A percentile compares a stretch with the other conserved stretches of the same genome.
Evolutionary conservation across 2,329 filamentous ascomycete species (phyloP).

Genomic region (Calonectria leucothoes): DNA sequence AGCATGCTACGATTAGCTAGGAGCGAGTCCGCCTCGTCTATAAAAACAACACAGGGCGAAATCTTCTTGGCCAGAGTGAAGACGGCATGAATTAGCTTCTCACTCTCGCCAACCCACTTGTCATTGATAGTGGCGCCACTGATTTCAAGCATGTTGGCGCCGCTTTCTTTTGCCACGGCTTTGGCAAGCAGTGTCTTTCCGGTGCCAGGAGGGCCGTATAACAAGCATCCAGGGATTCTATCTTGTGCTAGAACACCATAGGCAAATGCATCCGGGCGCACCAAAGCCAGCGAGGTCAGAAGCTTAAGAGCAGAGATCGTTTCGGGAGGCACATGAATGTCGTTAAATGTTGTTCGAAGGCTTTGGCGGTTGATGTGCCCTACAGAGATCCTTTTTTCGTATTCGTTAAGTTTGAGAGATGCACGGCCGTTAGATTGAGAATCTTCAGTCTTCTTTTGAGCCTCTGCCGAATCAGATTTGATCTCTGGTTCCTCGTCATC

Average conservation of each 20-base stretch:
- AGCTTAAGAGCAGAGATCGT: constrained; percentile 90
- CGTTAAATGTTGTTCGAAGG: constrained; percentile 87
- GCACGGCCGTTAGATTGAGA: constrained; percentile 39
- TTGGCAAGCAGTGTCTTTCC: constrained; percentile 79
- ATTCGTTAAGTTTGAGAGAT: constrained; percentile 69
- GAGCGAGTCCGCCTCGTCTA: constrained; percentile 95
- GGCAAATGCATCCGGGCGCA: constrained; percentile 92
- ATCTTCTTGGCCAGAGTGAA: constrained; percentile 93
- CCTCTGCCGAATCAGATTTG: constrained; percentile 36
- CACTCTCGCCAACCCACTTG: constrained; percentile 95
- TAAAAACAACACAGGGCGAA: constrained; percentile 92
- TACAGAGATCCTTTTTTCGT: constrained; percentile 85
- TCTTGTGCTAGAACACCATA: constrained; percentile 94
- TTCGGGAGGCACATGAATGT: constrained; percentile 84
- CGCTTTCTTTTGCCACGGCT: constrained; percentile 75
- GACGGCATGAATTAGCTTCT: constrained; percentile 94
- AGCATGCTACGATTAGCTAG: constrained; percentile 80
- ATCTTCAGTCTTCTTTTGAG: constrained; percentile 46
- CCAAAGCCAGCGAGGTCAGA: constrained; percentile 86
- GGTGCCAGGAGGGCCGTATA: constrained; percentile 89
- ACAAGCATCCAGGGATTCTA: constrained; percentile 87
- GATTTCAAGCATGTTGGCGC: constrained; percentile 84
- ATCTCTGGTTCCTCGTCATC: constrained; percentile 43
- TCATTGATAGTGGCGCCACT: constrained; percentile 93
- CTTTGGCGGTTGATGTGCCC: constrained; percentile 85